Evolutionary conservation across 2,329 filamentous ascomycete species (phyloP).

Genomic region (Trichoderma oligosporum): DNA sequence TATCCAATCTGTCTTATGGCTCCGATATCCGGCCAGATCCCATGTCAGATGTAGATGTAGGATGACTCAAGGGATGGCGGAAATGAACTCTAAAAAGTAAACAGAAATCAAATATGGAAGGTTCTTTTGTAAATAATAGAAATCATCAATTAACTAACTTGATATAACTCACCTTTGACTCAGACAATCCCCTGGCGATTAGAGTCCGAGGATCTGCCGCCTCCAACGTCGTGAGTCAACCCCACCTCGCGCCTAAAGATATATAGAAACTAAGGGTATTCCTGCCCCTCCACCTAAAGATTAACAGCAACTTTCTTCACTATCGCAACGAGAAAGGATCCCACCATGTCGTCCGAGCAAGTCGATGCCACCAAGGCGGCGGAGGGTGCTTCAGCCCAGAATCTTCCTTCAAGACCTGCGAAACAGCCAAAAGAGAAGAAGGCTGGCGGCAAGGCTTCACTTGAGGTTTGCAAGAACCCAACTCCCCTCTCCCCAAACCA

Average conservation of each 20-base stretch:
- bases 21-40: constrained; percentile 9
- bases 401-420: constrained; percentile 34
- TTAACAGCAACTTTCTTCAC: constrained; percentile 28
- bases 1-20: not conserved
- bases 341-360: constrained; percentile 39
- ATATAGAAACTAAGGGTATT: constrained; percentile 24
- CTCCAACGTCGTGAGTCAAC: constrained; percentile 32
- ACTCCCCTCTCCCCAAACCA: constrained; percentile 19
- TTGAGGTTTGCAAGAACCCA: constrained; percentile 40
- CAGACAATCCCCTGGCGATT: not conserved
- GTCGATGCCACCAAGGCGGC: constrained; percentile 34
- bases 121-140: not conserved
- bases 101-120: not conserved
- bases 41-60: not conserved
- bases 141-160: not conserved
- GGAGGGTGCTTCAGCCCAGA: constrained; percentile 34
- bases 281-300: constrained; percentile 31
- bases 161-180: not conserved
- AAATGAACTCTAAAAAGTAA: not conserved
- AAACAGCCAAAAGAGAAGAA: constrained; percentile 44
- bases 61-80: not conserved
- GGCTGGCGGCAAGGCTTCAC: constrained; percentile 52
- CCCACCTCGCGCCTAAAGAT: constrained; percentile 30
- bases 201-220: constrained; percentile 29
- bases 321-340: constrained; percentile 20